Evolutionary conservation across 306 rosid species (phyloP).

Genomic region (Cotoneaster glaucophyllus): DNA sequence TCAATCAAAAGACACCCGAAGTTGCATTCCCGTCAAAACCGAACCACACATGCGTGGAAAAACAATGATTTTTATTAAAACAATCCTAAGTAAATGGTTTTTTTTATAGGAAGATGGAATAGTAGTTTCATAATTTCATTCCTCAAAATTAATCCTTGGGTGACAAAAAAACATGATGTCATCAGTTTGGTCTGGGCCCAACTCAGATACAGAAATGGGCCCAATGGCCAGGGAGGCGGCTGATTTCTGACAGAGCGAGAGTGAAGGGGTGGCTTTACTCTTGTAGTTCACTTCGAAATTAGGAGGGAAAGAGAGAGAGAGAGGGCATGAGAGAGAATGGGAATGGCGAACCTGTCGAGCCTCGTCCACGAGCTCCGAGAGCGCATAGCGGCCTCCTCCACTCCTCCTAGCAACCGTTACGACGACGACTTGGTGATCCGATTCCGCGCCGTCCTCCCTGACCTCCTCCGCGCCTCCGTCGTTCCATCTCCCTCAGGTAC

Average conservation of each 20-base stretch:
- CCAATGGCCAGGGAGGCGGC: background rate
- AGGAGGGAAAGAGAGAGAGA: constrained; percentile 14
- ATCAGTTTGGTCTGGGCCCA: background rate
- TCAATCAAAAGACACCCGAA: too few relatives aligned
- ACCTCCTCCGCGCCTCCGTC: constrained; percentile 62
- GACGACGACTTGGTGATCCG: constrained; percentile 60
- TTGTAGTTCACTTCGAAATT: constrained; percentile 16
- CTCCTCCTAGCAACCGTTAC: constrained; percentile 34
- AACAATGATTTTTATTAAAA: too few relatives aligned
- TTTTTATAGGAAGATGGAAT: too few relatives aligned
- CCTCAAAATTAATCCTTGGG: too few relatives aligned
- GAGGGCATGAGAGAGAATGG: constrained; percentile 13
- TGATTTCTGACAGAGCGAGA: background rate
- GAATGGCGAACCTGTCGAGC: constrained; percentile 58
- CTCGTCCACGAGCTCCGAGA: constrained; percentile 79
- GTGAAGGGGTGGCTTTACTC: background rate
- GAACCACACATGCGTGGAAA: too few relatives aligned
- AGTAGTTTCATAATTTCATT: too few relatives aligned
- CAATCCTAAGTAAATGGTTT: too few relatives aligned
- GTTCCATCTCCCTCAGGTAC: constrained; percentile 65
- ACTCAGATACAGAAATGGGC: background rate
- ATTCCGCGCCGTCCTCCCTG: constrained; percentile 82
- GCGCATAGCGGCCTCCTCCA: constrained; percentile 62
- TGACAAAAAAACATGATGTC: too few relatives aligned
- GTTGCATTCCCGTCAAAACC: too few relatives aligned